Evolutionary conservation across 2,329 filamentous ascomycete species (phyloP).

Genomic region (Aspergillus fructus): DNA sequence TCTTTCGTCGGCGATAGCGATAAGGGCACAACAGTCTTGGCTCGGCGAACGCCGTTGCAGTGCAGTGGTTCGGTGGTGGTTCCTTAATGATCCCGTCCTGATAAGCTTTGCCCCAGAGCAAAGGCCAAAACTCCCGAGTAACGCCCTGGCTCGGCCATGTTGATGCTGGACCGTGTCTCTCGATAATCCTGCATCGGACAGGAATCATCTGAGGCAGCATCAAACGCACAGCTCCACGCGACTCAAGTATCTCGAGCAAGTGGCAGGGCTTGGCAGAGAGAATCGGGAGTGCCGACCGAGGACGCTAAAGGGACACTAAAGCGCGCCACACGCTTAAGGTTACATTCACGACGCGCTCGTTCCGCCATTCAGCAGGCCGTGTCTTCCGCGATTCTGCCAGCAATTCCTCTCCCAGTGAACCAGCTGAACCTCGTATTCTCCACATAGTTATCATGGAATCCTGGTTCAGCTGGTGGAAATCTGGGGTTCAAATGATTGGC

Average conservation of each 20-base stretch:
- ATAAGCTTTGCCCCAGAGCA: slow-evolving; percentile 15
- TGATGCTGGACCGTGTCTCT: no score
- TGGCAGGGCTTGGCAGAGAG: neutral
- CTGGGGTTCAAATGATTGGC: neutral
- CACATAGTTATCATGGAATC: neutral
- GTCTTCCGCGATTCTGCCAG: neutral
- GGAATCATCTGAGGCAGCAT: no score
- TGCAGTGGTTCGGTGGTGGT: neutral
- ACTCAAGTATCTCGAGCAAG: neutral
- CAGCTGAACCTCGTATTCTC: no score
- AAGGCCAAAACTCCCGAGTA: neutral
- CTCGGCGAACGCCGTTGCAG: slow-evolving; percentile 7
- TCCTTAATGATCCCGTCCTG: neutral
- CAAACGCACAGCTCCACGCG: no score
- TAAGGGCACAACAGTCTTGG: neutral
- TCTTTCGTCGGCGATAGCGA: no score
- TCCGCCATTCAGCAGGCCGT: neutral
- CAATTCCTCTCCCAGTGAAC: neutral
- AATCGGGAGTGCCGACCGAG: neutral
- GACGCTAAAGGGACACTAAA: neutral
- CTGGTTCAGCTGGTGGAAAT: neutral
- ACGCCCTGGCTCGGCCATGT: no score
- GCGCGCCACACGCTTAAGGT: slow-evolving; percentile 5
- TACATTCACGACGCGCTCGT: neutral
- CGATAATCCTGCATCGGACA: no score